Base-by-base conservation (phyloP, 345 rosid genomes). In the Noccaea bulbosa region DNA sequence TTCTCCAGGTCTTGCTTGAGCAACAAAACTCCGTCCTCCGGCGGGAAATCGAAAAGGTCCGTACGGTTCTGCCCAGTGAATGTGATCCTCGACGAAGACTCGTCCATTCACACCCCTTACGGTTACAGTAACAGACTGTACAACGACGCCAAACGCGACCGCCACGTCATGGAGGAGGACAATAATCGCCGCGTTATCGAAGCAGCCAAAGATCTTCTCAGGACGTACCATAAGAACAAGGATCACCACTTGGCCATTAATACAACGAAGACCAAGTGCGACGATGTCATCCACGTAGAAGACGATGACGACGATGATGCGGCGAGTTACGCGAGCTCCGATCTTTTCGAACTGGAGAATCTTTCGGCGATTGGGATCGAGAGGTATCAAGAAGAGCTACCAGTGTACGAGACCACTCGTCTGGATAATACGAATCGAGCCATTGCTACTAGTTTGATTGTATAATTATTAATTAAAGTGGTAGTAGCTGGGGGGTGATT, bases 321-420 rank as follows among this genome's bases (percentile, higher is more conserved):
- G 9, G 91, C 84, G 17, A 94, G 99, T 71, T 94, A 55, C 50
- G 92, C 98, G 14, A 94, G 99, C 76, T 94, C 99, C 1, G 99
- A 95, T 81, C 76, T 95, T 15, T 95, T 95, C 37, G 99, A 95
- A 55, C 47, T 95, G 77, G 98, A 95, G 82, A 83, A 87, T 84
- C 90, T 93, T 49, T 85, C 94, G 27, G 80, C 79, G 8, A 81
- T 89, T 59, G 98, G 97, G 54, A 78, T 85, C 15, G 82, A 85
- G 34, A 83, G 86, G 86, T 93, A 88, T 48, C 48, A 85, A 2
- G 86, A 93, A 79, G 99, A 95, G 78, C 70, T 95, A 67, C 99
- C 99, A 0, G 98, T 95, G 48, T 95, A 91, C 59, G 99, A 88
- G 77, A 88, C 98, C 24, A 92, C 99, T 20, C 83, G 84, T 85